A percentile compares a stretch with the other conserved stretches of the same genome.
Evolutionary conservation across 805 yeast species (phyloP).

Genomic region (Ogataea haglerorum): DNA sequence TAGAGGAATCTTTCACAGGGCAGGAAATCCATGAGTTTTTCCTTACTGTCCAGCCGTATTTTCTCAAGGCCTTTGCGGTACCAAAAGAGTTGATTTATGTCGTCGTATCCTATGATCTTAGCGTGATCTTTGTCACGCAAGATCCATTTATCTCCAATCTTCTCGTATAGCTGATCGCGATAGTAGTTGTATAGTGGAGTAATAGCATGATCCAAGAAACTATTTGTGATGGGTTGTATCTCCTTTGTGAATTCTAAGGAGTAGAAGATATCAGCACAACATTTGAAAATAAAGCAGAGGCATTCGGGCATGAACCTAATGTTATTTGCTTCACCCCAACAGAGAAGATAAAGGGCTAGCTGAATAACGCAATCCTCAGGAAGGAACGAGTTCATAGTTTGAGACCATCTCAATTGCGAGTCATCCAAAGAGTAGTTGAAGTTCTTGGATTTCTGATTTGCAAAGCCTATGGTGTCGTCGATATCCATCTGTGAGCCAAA

Average conservation of each 20-base stretch:
- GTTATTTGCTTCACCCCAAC: conserved; percentile 92
- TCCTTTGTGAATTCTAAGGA: conserved; percentile 40
- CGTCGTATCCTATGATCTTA: conserved; percentile 79
- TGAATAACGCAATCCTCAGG: conserved; percentile 59
- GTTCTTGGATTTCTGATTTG: conserved; percentile 25
- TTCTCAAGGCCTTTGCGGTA: conserved; percentile 63
- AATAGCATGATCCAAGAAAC: conserved; percentile 63
- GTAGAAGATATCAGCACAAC: conserved; percentile 67
- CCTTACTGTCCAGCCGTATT: conserved; percentile 43
- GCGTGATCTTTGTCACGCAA: conserved; percentile 62
- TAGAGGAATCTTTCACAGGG: conserved; percentile 52
- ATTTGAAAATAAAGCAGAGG: conserved; percentile 76
- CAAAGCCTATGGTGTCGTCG: conserved; percentile 44
- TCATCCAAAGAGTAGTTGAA: conserved; percentile 35
- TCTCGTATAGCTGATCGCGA: conserved; percentile 50
- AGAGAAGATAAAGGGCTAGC: conserved; percentile 61
- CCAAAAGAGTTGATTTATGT: conserved; percentile 88
- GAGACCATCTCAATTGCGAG: conserved; percentile 49
- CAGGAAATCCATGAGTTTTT: conserved; percentile 49
- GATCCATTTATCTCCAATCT: conserved; percentile 41
- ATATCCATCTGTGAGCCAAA: conserved; percentile 69
- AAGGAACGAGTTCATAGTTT: conserved; percentile 45
- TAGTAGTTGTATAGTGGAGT: conserved; percentile 71
- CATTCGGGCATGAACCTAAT: conserved; percentile 88
- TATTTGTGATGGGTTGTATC: conserved; percentile 29